Conservation (phyloP, 768 basidiomycete genomes). For the Auriscalpium microsporum region DNA sequence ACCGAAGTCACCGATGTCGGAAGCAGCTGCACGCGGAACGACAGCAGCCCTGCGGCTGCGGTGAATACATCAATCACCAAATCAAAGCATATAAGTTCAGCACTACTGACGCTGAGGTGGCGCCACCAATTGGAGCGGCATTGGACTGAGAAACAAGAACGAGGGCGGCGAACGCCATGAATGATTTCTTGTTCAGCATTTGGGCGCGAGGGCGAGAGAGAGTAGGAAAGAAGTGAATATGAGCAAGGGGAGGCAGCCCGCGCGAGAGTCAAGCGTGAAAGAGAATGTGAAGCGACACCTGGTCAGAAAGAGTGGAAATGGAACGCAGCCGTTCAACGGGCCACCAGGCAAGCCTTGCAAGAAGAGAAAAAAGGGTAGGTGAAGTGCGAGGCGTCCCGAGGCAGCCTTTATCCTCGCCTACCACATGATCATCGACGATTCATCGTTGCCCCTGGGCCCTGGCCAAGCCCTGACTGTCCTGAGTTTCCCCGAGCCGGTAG, state of each 20-base stretch:
- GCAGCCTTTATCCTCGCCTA: no score
- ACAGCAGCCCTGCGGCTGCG: background rate
- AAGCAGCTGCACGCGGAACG: background rate
- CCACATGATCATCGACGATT: no score
- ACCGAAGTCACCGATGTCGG: constrained; percentile 36
- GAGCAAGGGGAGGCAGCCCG: background rate
- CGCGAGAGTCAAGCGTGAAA: background rate
- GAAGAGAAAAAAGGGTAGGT: background rate
- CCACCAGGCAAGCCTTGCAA: background rate
- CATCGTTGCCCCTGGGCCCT: no score
- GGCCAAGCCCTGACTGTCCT: no score
- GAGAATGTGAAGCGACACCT: background rate
- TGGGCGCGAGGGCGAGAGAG: background rate
- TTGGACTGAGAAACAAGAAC: background rate
- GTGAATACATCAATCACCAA: background rate
- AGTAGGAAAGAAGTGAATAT: background rate
- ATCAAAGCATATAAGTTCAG: no score
- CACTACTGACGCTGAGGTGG: no score
- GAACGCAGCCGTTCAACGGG: background rate
- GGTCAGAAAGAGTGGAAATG: background rate
- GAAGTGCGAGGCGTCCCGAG: background rate
- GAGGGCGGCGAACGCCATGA: background rate
- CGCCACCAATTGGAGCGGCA: background rate
- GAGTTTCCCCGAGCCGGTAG: no score
- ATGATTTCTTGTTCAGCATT: background rate